Percentiles rank a stretch among this genome's conserved stretches.
Conservation (phyloP, 2,329 filamentous ascomycete genomes). For the Hymenoscyphus repandus region DNA sequence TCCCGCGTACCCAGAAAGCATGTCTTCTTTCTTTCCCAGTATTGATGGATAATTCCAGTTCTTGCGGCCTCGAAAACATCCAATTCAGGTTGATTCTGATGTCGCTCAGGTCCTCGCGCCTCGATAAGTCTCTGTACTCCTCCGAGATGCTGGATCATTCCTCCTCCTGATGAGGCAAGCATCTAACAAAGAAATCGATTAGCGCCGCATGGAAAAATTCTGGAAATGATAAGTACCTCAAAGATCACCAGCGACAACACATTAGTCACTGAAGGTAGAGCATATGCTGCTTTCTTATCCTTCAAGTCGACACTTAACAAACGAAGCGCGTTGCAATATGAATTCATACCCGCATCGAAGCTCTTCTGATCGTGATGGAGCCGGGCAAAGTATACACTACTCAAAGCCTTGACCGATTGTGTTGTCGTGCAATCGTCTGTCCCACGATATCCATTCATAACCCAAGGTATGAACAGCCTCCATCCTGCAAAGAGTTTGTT, state of each 20-base stretch:
- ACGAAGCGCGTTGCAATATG: constrained; percentile 14
- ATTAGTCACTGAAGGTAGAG: constrained; percentile 10
- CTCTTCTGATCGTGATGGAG: constrained; percentile 8
- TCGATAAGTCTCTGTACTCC: constrained; percentile 12
- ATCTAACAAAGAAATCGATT: constrained; percentile 3
- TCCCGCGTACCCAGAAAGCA: constrained; percentile 12
- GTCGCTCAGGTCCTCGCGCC: constrained; percentile 9
- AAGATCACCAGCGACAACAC: constrained; percentile 12
- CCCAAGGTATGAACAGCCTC: constrained; percentile 9
- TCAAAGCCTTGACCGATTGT: constrained; percentile 13
- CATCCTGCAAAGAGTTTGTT: constrained; percentile 10
- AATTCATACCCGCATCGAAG: constrained; percentile 8
- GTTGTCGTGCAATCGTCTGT: constrained; percentile 15
- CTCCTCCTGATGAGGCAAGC: constrained; percentile 9
- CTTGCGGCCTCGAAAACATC: constrained; percentile 9
- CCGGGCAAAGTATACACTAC: constrained; percentile 13
- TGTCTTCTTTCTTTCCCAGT: constrained; percentile 10
- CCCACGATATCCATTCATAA: constrained; percentile 7
- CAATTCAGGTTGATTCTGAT: constrained; percentile 10
- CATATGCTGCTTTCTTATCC: constrained; percentile 4
- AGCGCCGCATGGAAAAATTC: not conserved
- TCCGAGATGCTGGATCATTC: constrained; percentile 12
- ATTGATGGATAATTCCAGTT: constrained; percentile 7
- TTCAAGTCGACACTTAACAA: constrained; percentile 13
- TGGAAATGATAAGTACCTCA: constrained; percentile 5